These are phyloP conservation scores for Diddensiella transvaalensis DNA, from an alignment of 805 yeast species.

Conservation along the genomic window DNA sequence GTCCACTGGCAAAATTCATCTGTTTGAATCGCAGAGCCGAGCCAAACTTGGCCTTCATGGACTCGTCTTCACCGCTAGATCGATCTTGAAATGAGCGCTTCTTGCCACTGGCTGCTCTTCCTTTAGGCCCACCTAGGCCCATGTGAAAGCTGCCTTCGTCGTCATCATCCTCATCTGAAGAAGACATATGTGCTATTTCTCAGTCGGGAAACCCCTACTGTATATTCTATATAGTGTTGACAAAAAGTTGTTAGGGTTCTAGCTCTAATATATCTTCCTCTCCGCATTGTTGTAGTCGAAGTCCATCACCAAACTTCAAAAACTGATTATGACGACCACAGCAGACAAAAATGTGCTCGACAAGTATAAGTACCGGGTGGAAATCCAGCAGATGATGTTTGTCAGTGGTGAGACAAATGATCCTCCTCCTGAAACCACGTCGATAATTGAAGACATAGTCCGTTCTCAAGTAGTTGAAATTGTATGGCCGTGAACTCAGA, in stretches of 20 bases:
- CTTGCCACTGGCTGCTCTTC: neutral
- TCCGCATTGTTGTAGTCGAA: too few species aligned
- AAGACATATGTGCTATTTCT: neutral
- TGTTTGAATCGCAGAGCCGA: neutral
- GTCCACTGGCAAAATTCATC: neutral
- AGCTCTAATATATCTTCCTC: too few species aligned
- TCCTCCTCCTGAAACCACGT: constrained; percentile 87
- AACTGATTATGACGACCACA: neutral
- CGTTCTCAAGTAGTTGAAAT: constrained; percentile 92
- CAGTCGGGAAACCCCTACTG: too few species aligned
- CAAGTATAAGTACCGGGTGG: constrained; percentile 72
- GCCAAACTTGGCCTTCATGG: neutral
- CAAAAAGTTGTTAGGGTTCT: too few species aligned
- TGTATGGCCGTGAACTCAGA: constrained; percentile 26
- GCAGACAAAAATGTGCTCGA: constrained; percentile 12
- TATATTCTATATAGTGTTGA: too few species aligned
- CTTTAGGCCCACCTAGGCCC: constrained; percentile 3
- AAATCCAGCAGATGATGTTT: constrained; percentile 98
- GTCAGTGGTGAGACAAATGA: constrained; percentile 94
- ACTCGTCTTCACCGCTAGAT: neutral
- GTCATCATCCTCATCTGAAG: constrained; percentile 6
- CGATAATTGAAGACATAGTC: constrained; percentile 92
- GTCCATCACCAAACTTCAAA: too few species aligned
- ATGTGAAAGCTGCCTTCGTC: constrained; percentile 1
- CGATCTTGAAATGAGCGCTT: neutral